Evolutionary conservation across 306 rosid genomes (phyloP).

Genomic region (Vigna nakashimae): DNA sequence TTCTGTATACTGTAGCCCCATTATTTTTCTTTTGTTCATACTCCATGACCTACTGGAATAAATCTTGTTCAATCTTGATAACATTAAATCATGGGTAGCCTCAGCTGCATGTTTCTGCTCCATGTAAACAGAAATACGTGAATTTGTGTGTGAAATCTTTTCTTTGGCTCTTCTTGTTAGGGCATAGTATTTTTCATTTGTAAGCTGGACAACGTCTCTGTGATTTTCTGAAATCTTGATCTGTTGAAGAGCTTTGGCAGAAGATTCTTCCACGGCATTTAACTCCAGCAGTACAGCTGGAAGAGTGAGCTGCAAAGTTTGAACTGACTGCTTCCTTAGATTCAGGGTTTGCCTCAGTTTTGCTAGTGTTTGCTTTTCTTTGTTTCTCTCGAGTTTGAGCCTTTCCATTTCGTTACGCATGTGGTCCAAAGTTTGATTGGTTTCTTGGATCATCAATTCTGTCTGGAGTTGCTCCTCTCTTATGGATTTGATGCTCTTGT

Average conservation of each 20-base stretch:
- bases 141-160: slow-evolving; percentile 49
- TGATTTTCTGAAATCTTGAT: slow-evolving; percentile 45
- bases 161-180: slow-evolving; percentile 50
- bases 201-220: slow-evolving; percentile 43
- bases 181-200: slow-evolving; percentile 51
- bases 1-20: slow-evolving; percentile 16
- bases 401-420: slow-evolving; percentile 43
- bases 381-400: slow-evolving; percentile 40
- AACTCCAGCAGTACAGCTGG: slow-evolving; percentile 57
- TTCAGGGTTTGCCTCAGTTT: slow-evolving; percentile 43
- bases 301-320: slow-evolving; percentile 50
- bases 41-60: slow-evolving; percentile 35
- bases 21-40: slow-evolving; percentile 39
- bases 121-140: slow-evolving; percentile 39
- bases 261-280: slow-evolving; percentile 53
- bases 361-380: slow-evolving; percentile 39
- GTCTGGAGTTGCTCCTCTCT: slow-evolving; percentile 49
- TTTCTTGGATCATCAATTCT: slow-evolving; percentile 43
- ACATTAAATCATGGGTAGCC: slow-evolving; percentile 47
- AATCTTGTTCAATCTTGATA: slow-evolving; percentile 49
- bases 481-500: slow-evolving; percentile 48
- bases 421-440: slow-evolving; percentile 48
- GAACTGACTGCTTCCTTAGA: slow-evolving; percentile 50
- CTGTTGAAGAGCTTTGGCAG: slow-evolving; percentile 47
- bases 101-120: slow-evolving; percentile 58